These are phyloP conservation scores for Hypoxylon sp. DNA, from an alignment of 2,329 filamentous ascomycete species.

Conservation along the genomic window DNA sequence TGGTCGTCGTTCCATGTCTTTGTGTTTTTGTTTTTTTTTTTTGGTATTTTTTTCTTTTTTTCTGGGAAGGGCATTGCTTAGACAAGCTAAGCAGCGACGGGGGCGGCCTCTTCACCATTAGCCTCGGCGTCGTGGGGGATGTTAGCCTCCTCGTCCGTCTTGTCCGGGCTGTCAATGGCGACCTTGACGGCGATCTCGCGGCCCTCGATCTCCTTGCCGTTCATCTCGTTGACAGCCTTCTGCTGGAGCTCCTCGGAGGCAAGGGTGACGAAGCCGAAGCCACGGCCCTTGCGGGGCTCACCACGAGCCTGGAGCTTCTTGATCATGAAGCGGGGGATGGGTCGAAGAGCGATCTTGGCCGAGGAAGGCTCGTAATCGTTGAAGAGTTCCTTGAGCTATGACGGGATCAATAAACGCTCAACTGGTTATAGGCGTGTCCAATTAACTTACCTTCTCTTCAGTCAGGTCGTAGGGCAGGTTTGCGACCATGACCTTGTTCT, in stretches of 20 bases:
- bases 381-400: constrained; percentile 96
- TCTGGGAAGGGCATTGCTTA: constrained; percentile 25
- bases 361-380: constrained; percentile 88
- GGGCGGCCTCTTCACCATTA: constrained; percentile 52
- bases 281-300: constrained; percentile 98
- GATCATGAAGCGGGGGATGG: constrained; percentile 99
- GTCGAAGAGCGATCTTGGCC: constrained; percentile 97
- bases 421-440: neutral
- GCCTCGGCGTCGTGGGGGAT: constrained; percentile 55
- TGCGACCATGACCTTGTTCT: constrained; percentile 99
- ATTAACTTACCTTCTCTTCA: constrained; percentile 83
- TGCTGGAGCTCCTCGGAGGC: constrained; percentile 94
- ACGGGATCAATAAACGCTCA: constrained; percentile 37
- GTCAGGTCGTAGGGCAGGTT: constrained; percentile 98
- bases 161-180: constrained; percentile 98
- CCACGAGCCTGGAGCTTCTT: constrained; percentile 99
- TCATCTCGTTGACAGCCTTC: constrained; percentile 98
- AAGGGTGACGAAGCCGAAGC: constrained; percentile 97
- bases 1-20: constrained; percentile 35
- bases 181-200: constrained; percentile 99
- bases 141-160: constrained; percentile 86
- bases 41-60: no score
- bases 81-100: constrained; percentile 46
- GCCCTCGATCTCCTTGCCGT: constrained; percentile 98
- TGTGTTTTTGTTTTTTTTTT: no score